Conservation (phyloP, 164 flowering plant species). For the Aristolochia contorta region DNA sequence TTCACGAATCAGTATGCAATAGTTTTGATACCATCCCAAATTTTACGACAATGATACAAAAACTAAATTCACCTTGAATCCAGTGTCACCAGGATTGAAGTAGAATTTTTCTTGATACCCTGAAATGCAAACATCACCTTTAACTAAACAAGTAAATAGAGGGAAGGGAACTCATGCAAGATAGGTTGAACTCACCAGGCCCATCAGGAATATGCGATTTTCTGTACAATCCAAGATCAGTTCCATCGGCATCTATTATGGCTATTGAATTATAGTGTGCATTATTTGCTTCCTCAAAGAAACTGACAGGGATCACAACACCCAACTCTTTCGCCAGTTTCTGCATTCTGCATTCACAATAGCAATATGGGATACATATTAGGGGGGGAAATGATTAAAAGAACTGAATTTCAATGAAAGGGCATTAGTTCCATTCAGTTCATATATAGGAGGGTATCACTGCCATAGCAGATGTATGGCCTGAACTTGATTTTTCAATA, state of each 20-base stretch:
- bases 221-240: conserved; percentile 86
- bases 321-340: conserved; percentile 89
- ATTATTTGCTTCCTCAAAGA: conserved; percentile 96
- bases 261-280: conserved; percentile 97
- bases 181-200: conserved; percentile 43
- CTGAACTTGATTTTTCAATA: too few relatives aligned
- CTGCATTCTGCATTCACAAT: conserved; percentile 59
- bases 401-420: too few relatives aligned
- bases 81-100: conserved; percentile 97
- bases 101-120: conserved; percentile 98
- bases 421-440: too few relatives aligned
- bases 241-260: conserved; percentile 93
- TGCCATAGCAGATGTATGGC: too few relatives aligned
- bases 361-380: background rate
- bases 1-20: conserved; percentile 3
- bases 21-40: background rate
- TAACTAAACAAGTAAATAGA: background rate
- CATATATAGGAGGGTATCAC: too few relatives aligned
- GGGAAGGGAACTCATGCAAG: background rate
- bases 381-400: too few relatives aligned
- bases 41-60: background rate
- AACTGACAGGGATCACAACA: conserved; percentile 93
- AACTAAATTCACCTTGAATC: conserved; percentile 60
- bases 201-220: conserved; percentile 99
- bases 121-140: conserved; percentile 20